Percentiles rank a stretch among this genome's conserved stretches.
These are phyloP conservation scores for Entomortierella beljakovae DNA, from an alignment of 192 early-diverging fungal species.

Conservation along the genomic window DNA sequence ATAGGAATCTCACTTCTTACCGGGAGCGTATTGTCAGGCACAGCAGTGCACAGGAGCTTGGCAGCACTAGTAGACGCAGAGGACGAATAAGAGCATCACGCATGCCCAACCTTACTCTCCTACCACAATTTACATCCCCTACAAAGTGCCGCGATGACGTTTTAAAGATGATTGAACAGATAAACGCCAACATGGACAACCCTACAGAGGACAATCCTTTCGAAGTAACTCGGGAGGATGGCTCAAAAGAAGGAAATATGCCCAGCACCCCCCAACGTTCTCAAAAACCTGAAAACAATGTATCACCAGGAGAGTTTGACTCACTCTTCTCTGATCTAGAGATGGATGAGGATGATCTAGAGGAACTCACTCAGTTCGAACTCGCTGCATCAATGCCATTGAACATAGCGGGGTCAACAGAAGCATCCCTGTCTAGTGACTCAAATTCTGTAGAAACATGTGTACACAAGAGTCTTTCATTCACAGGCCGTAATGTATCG, in stretches of 20 bases:
- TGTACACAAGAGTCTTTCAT: neutral
- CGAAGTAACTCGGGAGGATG: neutral
- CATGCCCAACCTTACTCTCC: neutral
- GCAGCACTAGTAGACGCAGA: neutral
- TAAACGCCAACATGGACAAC: constrained; percentile 30
- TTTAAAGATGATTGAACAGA: constrained; percentile 44
- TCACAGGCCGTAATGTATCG: neutral
- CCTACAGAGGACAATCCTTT: neutral
- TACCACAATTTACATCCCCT: neutral
- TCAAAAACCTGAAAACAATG: neutral
- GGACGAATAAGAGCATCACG: constrained; percentile 1
- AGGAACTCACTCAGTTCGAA: constrained; percentile 38
- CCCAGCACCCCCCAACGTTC: neutral
- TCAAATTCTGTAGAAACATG: neutral
- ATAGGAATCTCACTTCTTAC: neutral
- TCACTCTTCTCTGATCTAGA: constrained; percentile 33
- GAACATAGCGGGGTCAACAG: neutral
- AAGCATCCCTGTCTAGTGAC: neutral
- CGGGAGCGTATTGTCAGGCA: constrained; percentile 1
- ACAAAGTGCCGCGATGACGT: constrained; percentile 24
- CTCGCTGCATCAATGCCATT: constrained; percentile 2
- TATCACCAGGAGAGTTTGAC: constrained; percentile 39
- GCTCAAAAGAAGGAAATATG: neutral
- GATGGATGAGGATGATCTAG: constrained; percentile 32
- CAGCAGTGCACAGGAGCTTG: constrained; percentile 11